Evolutionary conservation across 179 eudicot species (phyloP).

Genomic region (Spergularia azorica): DNA sequence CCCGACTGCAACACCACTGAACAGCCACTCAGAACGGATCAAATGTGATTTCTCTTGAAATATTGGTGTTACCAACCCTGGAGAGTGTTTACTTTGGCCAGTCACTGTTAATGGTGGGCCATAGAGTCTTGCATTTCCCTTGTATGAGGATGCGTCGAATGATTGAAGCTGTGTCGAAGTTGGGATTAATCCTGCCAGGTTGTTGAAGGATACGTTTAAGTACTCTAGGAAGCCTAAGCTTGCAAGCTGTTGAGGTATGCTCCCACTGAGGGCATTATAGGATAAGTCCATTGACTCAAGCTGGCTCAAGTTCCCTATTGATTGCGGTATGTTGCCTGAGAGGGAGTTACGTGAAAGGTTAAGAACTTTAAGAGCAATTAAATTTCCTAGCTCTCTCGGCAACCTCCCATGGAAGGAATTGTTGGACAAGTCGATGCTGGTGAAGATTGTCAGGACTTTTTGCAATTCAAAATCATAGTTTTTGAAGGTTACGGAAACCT

Average conservation of each 20-base stretch:
- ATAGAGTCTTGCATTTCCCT: slow-evolving; percentile 29
- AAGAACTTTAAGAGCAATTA: slow-evolving; percentile 39
- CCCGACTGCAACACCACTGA: slow-evolving; percentile 39
- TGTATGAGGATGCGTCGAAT: slow-evolving; percentile 22
- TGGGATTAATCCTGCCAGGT: slow-evolving; percentile 27
- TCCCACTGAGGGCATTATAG: slow-evolving; percentile 31
- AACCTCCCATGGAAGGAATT: slow-evolving; percentile 43
- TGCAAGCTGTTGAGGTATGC: slow-evolving; percentile 37
- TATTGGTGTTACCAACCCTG: background rate
- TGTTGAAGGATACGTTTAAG: slow-evolving; percentile 32
- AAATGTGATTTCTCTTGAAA: slow-evolving; percentile 16
- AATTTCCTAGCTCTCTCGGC: slow-evolving; percentile 39
- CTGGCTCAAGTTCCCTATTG: slow-evolving; percentile 40
- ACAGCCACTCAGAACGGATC: slow-evolving; percentile 26
- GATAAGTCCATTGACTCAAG: slow-evolving; percentile 49
- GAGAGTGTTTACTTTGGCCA: background rate
- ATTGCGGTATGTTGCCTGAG: slow-evolving; percentile 39
- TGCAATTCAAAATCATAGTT: slow-evolving; percentile 36
- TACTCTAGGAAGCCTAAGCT: slow-evolving; percentile 24
- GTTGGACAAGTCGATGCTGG: slow-evolving; percentile 48
- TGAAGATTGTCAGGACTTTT: slow-evolving; percentile 45
- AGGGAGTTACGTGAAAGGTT: slow-evolving; percentile 45
- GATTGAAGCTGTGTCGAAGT: slow-evolving; percentile 26
- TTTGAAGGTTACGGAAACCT: slow-evolving; percentile 41
- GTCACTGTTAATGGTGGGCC: slow-evolving; percentile 27